Conservation (phyloP, 176 grass and related monocot genomes). For the Musa schizocarpa region DNA sequence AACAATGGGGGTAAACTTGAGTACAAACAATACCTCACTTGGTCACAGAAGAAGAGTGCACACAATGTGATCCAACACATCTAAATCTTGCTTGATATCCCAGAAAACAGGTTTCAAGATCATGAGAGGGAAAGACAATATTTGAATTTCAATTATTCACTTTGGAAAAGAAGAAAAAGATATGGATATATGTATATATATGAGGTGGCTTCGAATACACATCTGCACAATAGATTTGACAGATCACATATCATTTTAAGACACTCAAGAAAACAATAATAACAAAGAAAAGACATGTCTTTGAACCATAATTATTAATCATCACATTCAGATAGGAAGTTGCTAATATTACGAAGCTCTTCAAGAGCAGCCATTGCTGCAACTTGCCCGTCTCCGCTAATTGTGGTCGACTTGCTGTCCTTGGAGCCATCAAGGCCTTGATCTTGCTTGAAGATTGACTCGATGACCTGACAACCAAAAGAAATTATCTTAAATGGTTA, state of each 20-base stretch:
- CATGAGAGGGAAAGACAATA: too few relatives aligned
- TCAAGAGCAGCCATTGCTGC: background rate
- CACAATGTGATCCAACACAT: too few relatives aligned
- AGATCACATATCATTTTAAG: background rate
- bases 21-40: too few relatives aligned
- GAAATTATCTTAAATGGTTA: background rate
- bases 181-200: too few relatives aligned
- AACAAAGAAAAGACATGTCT: background rate
- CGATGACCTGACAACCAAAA: slow-evolving; percentile 2
- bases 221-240: too few relatives aligned
- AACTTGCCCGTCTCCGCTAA: background rate
- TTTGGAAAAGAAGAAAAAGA: too few relatives aligned
- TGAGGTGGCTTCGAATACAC: too few relatives aligned
- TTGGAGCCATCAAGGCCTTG: background rate
- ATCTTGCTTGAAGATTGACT: background rate
- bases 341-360: slow-evolving; percentile 15
- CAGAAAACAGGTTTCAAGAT: too few relatives aligned
- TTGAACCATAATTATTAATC: background rate
- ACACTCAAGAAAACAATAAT: background rate
- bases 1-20: too few relatives aligned
- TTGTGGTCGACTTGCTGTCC: background rate
- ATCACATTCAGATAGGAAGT: background rate
- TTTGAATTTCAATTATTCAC: too few relatives aligned
- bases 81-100: too few relatives aligned
- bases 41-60: too few relatives aligned